Percentiles rank a stretch among this genome's conserved stretches.
These are phyloP conservation scores for Gossypium trilobum DNA, from an alignment of 441 rosid species.

Conservation along the genomic window DNA sequence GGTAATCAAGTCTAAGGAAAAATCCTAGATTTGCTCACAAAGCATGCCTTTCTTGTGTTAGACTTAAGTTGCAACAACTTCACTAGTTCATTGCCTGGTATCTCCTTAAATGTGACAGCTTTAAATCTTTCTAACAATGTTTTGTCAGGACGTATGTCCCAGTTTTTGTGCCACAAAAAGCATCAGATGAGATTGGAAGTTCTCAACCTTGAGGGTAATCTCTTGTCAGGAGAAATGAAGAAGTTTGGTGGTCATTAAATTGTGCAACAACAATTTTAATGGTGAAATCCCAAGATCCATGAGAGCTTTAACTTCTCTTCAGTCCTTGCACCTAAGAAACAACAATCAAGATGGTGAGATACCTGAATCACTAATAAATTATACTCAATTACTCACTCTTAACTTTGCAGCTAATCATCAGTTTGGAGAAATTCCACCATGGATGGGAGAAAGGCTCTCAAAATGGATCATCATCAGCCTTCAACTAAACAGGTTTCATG, in stretches of 20 bases:
- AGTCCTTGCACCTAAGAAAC: neutral
- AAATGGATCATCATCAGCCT: conserved; percentile 4
- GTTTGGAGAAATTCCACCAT: neutral
- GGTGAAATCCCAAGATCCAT: conserved; percentile 14
- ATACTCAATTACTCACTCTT: neutral
- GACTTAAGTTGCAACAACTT: neutral
- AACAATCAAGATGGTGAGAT: neutral
- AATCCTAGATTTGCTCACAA: neutral
- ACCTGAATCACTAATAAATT: neutral
- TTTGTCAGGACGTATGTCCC: neutral
- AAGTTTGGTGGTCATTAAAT: neutral
- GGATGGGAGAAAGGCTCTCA: conserved; percentile 4
- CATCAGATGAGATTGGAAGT: neutral
- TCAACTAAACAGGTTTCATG: neutral
- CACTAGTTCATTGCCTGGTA: neutral
- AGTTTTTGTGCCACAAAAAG: neutral
- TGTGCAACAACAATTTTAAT: conserved; percentile 1
- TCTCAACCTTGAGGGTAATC: neutral
- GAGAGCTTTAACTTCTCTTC: neutral
- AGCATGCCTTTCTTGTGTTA: neutral
- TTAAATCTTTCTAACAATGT: conserved; percentile 10
- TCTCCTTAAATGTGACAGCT: neutral
- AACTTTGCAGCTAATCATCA: neutral
- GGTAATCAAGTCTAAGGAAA: neutral
- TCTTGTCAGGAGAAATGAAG: neutral